Evolutionary conservation across 1,139 yeast genomes (phyloP).

Genomic region (Hansenula lynferdii): DNA sequence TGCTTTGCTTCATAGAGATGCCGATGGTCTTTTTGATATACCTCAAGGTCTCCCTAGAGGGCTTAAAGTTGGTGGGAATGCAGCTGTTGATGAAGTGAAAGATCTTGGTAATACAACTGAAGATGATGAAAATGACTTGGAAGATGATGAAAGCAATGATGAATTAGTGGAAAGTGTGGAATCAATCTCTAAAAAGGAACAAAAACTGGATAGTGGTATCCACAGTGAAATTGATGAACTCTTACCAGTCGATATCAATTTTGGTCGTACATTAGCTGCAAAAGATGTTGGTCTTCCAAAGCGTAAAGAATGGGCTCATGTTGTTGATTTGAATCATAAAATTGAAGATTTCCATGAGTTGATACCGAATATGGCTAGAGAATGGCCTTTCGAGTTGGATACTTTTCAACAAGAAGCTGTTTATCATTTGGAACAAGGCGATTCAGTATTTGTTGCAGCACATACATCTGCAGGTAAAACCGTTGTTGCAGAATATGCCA

Average conservation of each 20-base stretch:
- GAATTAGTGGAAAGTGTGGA: conserved; percentile 2
- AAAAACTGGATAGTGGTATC: conserved; percentile 7
- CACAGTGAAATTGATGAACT: conserved; percentile 63
- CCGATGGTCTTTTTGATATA: conserved; percentile 68
- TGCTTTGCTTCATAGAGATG: conserved; percentile 56
- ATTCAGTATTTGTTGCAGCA: conserved; percentile 97
- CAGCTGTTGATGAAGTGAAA: conserved; percentile 5
- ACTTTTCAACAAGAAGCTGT: conserved; percentile 97
- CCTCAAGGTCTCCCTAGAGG: conserved; percentile 87
- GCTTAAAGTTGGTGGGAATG: conserved; percentile 26
- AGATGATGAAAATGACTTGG: conserved; percentile 17
- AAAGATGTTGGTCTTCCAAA: conserved; percentile 29
- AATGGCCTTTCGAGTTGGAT: conserved; percentile 91
- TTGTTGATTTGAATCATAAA: conserved; percentile 80
- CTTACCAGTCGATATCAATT: conserved; percentile 60
- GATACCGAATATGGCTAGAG: conserved; percentile 90
- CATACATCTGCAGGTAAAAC: conserved; percentile 96
- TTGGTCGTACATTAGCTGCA: conserved; percentile 35
- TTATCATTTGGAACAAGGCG: conserved; percentile 93
- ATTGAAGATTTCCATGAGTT: conserved; percentile 81
- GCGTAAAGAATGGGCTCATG: conserved; percentile 87
- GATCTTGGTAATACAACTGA: conserved; percentile 6
- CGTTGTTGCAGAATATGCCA: conserved; percentile 91
- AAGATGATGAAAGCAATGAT: conserved; percentile 23
- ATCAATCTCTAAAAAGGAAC: conserved; percentile 3